A percentile compares a stretch with the other conserved stretches of the same genome.
These are phyloP conservation scores for Xanthoceras sorbifolium DNA, from an alignment of 345 rosid genomes.

Conservation along the genomic window DNA sequence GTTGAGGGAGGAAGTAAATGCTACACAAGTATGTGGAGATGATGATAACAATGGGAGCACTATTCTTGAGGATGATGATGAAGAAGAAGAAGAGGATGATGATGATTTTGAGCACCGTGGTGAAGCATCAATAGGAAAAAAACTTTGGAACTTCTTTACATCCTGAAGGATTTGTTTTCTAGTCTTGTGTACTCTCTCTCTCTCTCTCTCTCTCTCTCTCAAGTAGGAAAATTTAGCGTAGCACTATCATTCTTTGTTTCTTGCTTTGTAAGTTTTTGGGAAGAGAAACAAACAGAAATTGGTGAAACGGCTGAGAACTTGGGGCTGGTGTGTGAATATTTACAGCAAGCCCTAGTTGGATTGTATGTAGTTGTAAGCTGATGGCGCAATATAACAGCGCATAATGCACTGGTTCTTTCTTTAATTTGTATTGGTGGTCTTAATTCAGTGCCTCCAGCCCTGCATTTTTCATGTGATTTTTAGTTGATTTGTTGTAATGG, in stretches of 20 bases:
- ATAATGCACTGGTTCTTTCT: background rate
- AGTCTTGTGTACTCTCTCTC: background rate
- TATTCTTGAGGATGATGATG: conserved; percentile 49
- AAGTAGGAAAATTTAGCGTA: background rate
- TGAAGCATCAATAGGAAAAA: conserved; percentile 70
- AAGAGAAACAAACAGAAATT: background rate
- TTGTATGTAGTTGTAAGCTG: background rate
- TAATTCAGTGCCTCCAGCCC: background rate
- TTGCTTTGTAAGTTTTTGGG: background rate
- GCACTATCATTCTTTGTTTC: background rate
- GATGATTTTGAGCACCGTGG: conserved; percentile 57
- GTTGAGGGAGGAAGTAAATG: conserved; percentile 49
- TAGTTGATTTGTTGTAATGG: background rate
- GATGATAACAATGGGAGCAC: conserved; percentile 52
- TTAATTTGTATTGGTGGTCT: background rate
- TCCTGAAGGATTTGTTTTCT: conserved; percentile 33
- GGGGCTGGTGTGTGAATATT: background rate
- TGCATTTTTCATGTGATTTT: background rate
- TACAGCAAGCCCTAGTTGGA: background rate
- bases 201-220: conserved; percentile 3
- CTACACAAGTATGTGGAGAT: conserved; percentile 31
- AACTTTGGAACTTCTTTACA: conserved; percentile 84
- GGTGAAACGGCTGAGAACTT: background rate
- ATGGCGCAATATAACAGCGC: background rate
- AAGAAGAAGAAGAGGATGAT: conserved; percentile 44